These are phyloP conservation scores for Melaleuca quinquenervia DNA, from an alignment of 345 rosid genomes.

Conservation along the genomic window DNA sequence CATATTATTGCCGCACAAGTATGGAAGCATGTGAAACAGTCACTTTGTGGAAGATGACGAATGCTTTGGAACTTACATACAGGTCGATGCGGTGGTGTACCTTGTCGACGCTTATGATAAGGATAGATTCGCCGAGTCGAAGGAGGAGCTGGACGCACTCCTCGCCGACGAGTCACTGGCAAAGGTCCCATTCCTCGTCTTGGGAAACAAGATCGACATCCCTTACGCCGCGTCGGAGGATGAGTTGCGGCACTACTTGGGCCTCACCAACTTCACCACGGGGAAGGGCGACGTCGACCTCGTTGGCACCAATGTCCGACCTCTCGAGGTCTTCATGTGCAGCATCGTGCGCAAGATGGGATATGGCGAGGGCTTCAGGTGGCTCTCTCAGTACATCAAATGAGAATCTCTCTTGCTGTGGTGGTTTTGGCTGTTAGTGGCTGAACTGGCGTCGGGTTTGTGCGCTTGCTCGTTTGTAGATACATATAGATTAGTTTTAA, in stretches of 20 bases:
- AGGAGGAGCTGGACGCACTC: conserved; percentile 25
- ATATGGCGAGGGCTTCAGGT: conserved; percentile 22
- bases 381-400: conserved; percentile 22
- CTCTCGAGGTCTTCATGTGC: conserved; percentile 30
- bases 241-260: conserved; percentile 14
- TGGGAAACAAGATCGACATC: conserved; percentile 27
- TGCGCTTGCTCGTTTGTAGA: not conserved
- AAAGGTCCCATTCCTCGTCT: conserved; percentile 20
- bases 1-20: not conserved
- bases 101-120: conserved; percentile 22
- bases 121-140: conserved; percentile 22
- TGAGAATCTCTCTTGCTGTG: not conserved
- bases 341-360: conserved; percentile 34
- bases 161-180: conserved; percentile 15
- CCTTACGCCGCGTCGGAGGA: conserved; percentile 23
- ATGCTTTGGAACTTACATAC: not conserved
- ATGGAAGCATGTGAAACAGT: not conserved
- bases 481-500: not conserved
- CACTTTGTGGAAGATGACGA: not conserved
- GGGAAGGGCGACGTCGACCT: conserved; percentile 18
- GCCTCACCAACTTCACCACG: conserved; percentile 19
- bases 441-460: not conserved
- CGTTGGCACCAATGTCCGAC: conserved; percentile 11
- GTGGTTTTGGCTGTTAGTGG: not conserved
- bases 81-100: conserved; percentile 23